Evolutionary conservation across 2,329 filamentous ascomycete species (phyloP).

Genomic region (Diplocarpon mali): DNA sequence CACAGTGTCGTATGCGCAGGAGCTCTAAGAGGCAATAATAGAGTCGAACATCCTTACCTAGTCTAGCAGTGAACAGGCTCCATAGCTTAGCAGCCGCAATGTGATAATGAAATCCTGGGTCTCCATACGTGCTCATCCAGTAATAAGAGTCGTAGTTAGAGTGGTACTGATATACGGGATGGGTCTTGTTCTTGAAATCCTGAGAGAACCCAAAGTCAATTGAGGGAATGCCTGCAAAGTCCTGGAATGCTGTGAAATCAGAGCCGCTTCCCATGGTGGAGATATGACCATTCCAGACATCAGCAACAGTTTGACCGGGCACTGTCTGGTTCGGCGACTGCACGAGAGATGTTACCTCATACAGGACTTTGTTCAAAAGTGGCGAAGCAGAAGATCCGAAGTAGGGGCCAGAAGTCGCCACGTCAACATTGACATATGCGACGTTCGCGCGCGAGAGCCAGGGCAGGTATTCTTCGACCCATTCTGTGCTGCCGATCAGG

Average conservation of each 20-base stretch:
- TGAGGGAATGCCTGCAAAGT: slow-evolving; percentile 39
- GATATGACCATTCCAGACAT: slow-evolving; percentile 43
- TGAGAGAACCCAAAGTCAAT: slow-evolving; percentile 43
- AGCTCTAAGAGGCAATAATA: too few species aligned
- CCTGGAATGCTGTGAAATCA: slow-evolving; percentile 58
- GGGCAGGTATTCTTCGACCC: slow-evolving; percentile 72
- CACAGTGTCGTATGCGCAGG: too few species aligned
- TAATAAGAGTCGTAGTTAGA: slow-evolving; percentile 74
- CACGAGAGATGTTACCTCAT: slow-evolving; percentile 42
- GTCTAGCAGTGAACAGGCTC: slow-evolving; percentile 36
- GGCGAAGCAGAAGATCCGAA: slow-evolving; percentile 49
- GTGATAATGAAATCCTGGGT: slow-evolving; percentile 52
- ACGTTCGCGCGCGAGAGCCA: slow-evolving; percentile 64
- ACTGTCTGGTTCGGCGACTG: slow-evolving; percentile 30
- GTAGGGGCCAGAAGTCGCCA: slow-evolving; percentile 48
- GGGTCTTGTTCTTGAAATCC: slow-evolving; percentile 4
- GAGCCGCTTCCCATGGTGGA: slow-evolving; percentile 51
- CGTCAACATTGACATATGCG: slow-evolving; percentile 70
- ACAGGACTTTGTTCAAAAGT: slow-evolving; percentile 49
- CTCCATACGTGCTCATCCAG: slow-evolving; percentile 75
- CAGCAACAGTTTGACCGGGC: slow-evolving; percentile 30
- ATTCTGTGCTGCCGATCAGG: slow-evolving; percentile 70
- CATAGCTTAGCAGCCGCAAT: slow-evolving; percentile 44
- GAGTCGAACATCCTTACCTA: slow-evolving; percentile 17
- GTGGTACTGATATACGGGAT: slow-evolving; percentile 64